Evolutionary conservation across 768 basidiomycete genomes (phyloP), one percentile per base, ranked within the genome.

Genomic region (Hemileccinum rubropunctum): DNA sequence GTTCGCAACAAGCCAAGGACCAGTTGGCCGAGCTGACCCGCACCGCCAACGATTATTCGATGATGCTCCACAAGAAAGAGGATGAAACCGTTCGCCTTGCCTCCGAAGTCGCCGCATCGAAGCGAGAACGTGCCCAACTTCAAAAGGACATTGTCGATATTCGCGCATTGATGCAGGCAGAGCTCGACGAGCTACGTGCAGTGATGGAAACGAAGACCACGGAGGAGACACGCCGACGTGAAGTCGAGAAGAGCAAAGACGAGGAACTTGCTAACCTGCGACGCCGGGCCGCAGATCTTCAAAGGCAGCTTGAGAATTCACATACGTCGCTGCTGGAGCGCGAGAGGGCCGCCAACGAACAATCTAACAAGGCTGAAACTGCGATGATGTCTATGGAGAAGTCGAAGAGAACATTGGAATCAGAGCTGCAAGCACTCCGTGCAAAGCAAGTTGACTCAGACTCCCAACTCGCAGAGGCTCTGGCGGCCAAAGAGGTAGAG

Each of bases 211-310:
- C 89, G 1, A 97, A 93, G 66, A 80, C 85, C 0, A 85, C 83
- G 21, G 94, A 98, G 65, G 94, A 93, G 60, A 86, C 81, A 9
- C 84, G 86, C 27, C 81, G 90, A 15, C 79, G 77, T 30, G 90
- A 97, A 62, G 91, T 84, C 1, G 91, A 93, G 65, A 86, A 84
- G 67, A 87, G 88, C 68, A 91, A 86, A 59, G 94, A 98, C 56
- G 76, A 81, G 39, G 95, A 99, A 67, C 81, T 98, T 11, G 66
- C 70, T 0, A 76, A 83, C 27, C 74, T 99, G 6, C 84, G 94
- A 18, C 61, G 63, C 10, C 84, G 91, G 59, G 78, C 80, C 18
- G 61, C 64, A 17, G 75, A 76, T 35, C 69, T 91, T 27, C 86
- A 88, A 39, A 72, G 80, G 17, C 75, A 80, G 5, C 70, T 91